phyloP scores from a whole-genome alignment of 2,329 filamentous ascomycete genomes.

The Pseudomassariella vexata region DNA sequence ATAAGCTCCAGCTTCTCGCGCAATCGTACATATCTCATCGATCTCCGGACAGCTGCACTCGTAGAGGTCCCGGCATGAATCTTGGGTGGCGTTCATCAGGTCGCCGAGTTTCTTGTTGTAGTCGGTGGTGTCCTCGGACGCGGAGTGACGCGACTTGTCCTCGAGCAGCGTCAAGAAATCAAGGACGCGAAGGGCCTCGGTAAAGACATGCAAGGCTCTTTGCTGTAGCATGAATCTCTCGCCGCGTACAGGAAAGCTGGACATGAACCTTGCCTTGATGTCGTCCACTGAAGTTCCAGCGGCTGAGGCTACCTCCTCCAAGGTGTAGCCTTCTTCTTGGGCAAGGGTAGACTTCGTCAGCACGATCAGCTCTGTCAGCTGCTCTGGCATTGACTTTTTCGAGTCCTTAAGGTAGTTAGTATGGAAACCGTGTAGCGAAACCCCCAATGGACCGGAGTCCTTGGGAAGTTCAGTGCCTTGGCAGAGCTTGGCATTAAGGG shows the following conservation, averaged over 20 bases:
- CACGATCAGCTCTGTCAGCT: slow-evolving; percentile 68
- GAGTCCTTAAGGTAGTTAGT: slow-evolving; percentile 65
- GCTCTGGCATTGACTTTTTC: slow-evolving; percentile 48
- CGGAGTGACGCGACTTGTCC: slow-evolving; percentile 32
- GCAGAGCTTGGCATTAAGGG: slow-evolving; percentile 53
- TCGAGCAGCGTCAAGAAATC: slow-evolving; percentile 77
- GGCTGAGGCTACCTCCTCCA: slow-evolving; percentile 72
- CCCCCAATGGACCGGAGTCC: slow-evolving; percentile 77
- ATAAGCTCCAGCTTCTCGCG: slow-evolving; percentile 70
- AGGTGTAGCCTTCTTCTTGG: slow-evolving; percentile 78
- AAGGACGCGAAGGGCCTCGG: slow-evolving; percentile 80
- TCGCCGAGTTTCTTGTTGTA: slow-evolving; percentile 69
- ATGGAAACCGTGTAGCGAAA: slow-evolving; percentile 83
- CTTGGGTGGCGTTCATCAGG: slow-evolving; percentile 85
- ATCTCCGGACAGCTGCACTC: slow-evolving; percentile 90
- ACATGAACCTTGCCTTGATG: slow-evolving; percentile 73
- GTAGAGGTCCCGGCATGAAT: slow-evolving; percentile 79
- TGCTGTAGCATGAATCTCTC: slow-evolving; percentile 83
- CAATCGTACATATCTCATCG: slow-evolving; percentile 81
- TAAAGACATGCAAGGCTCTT: slow-evolving; percentile 85
- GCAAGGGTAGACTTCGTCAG: slow-evolving; percentile 66
- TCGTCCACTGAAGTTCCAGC: slow-evolving; percentile 65
- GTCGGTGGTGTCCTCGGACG: slow-evolving; percentile 46
- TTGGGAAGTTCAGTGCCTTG: slow-evolving; percentile 58
- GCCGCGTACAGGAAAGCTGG: slow-evolving; percentile 82